Evolutionary conservation across 2,329 filamentous ascomycete genomes (phyloP).

Genomic region (Xylaria digitata): DNA sequence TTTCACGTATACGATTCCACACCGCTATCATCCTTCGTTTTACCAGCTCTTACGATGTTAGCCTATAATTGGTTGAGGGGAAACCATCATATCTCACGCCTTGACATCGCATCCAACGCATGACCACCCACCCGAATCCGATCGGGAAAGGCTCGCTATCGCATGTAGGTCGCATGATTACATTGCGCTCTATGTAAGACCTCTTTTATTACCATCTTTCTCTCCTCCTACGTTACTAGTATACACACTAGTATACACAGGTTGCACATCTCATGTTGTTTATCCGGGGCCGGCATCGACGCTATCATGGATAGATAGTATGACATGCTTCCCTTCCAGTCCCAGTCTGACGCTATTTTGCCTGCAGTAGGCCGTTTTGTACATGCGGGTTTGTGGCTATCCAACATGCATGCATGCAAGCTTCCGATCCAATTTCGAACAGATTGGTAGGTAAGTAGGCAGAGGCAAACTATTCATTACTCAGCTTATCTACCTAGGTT

Average conservation of each 20-base stretch:
- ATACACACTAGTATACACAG: background rate
- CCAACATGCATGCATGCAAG: constrained; percentile 28
- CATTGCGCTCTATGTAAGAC: background rate
- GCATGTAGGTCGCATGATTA: constrained; percentile 33
- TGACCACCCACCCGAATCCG: constrained; percentile 17
- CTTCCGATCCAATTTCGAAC: background rate
- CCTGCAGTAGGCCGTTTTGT: constrained; percentile 20
- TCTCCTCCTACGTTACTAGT: constrained; percentile 4
- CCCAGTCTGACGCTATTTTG: constrained; percentile 9
- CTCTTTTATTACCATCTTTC: constrained; percentile 24
- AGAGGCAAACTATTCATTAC: background rate
- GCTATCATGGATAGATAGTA: background rate
- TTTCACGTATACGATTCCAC: constrained; percentile 15
- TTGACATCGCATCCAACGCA: constrained; percentile 30
- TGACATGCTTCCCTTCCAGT: background rate
- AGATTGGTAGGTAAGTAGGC: background rate
- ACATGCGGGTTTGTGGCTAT: constrained; percentile 24
- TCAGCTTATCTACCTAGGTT: background rate
- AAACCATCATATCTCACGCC: constrained; percentile 13
- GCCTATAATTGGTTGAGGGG: constrained; percentile 19
- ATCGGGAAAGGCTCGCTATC: constrained; percentile 33
- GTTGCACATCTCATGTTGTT: background rate
- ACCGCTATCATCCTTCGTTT: constrained; percentile 23
- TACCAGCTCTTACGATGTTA: constrained; percentile 4
- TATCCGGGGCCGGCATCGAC: background rate